Base-by-base conservation (phyloP, 2,329 filamentous ascomycete genomes). In the Alternaria incomplexa region DNA sequence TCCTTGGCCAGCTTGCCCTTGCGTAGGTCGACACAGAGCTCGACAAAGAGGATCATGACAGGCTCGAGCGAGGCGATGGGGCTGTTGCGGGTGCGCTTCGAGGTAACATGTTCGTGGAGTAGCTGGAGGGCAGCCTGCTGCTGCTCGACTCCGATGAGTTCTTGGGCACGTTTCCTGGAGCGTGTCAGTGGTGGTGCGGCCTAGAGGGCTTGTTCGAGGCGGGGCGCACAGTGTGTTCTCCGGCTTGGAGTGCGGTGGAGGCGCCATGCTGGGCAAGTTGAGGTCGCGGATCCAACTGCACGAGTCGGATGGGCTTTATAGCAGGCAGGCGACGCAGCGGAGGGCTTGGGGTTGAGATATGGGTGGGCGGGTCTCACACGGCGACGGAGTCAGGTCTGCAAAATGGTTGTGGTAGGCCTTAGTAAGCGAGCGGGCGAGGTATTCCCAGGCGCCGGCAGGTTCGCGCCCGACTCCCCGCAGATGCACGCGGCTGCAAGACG, bases 1-100 rank as follows among this genome's bases (percentile, higher is more conserved):
- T 99, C 96, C 87, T 99, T 99, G 82, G 95, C 96, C 65, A 96
- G 88, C 84, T 99, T 99, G 75, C 96, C 96, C 85, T 98, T 99
- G 85, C 96, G 93, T 77, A 97, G 90, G 79, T 98, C 95, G 77
- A 99, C 96, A 72, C 92, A 97, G 63, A 98, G 89, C 83, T 98
- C 93, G 77, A 99, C 95, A 79, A 99, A 91, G 72, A 97, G 90
- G 83, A 98, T 87, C 94, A 99, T 98, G 72, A 99, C 95, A 71
- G 96, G 96, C 89, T 99, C 96, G 79, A 99, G 85, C 57, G 94
- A 96, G 70, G 91, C 89, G 86, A 98, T 98, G 75, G 96, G 94
- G 77, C 93, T 96, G 90, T 96, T 98, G 80, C 96, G 93, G 76
- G 94, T 97, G 77, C 96, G 89, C 87, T 99, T 99, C 72, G 93